phyloP scores from a whole-genome alignment of 306 rosid genomes.

The Citrullus colocynthis region DNA sequence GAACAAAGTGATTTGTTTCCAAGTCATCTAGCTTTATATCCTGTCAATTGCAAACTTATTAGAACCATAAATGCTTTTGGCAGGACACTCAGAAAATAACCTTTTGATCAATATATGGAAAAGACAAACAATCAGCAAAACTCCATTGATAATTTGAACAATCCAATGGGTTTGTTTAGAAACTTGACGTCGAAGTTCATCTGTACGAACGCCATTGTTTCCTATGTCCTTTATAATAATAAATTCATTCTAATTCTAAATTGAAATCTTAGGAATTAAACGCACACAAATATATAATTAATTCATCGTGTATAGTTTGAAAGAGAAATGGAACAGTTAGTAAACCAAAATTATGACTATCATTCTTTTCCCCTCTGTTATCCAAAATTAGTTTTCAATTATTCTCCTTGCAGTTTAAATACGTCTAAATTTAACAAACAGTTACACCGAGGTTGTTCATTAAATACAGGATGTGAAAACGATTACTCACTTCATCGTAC shows the following conservation, averaged over 20 bases:
- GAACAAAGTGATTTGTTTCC: slow-evolving; percentile 76
- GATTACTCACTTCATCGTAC: background rate
- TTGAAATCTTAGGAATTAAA: background rate
- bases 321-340: too few species aligned
- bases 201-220: background rate
- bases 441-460: background rate
- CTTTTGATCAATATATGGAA: background rate
- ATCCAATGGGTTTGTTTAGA: background rate
- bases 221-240: background rate
- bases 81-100: background rate
- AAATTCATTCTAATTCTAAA: background rate
- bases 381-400: background rate
- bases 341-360: background rate
- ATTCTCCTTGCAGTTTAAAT: background rate
- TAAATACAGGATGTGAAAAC: background rate
- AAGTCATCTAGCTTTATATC: slow-evolving; percentile 66
- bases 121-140: background rate
- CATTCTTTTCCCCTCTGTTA: background rate
- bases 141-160: background rate
- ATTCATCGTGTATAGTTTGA: too few species aligned
- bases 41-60: slow-evolving; percentile 17
- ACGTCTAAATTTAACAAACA: background rate
- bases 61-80: background rate
- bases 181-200: background rate
- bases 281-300: background rate